phyloP scores from a whole-genome alignment of 2,329 filamentous ascomycete species.

The Drechslera avenae region DNA sequence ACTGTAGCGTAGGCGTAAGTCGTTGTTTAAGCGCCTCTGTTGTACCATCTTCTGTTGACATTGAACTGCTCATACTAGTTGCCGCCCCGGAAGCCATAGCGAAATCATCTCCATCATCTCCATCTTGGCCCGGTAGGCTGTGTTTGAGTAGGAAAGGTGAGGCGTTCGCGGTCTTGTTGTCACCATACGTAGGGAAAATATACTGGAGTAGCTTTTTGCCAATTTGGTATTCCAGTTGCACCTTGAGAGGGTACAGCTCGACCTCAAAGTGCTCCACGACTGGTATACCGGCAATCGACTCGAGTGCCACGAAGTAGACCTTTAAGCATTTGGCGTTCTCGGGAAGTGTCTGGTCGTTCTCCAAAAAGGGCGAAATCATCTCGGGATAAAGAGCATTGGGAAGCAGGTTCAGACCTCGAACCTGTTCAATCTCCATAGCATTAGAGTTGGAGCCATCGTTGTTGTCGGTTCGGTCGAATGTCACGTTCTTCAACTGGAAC shows the following conservation, averaged over 20 bases:
- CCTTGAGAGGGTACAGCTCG: conserved; percentile 86
- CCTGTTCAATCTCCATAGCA: conserved; percentile 81
- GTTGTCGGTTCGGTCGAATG: conserved; percentile 95
- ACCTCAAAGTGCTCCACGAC: conserved; percentile 98
- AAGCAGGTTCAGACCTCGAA: conserved; percentile 87
- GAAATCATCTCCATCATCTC: conserved; percentile 55
- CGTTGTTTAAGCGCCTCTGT: conserved; percentile 80
- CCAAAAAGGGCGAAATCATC: conserved; percentile 89
- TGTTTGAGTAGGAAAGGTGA: conserved; percentile 66
- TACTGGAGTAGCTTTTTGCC: conserved; percentile 96
- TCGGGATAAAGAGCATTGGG: conserved; percentile 91
- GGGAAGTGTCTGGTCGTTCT: conserved; percentile 61
- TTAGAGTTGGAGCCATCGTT: conserved; percentile 97
- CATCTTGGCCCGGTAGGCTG: conserved; percentile 49
- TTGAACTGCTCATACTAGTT: conserved; percentile 25
- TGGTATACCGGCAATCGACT: conserved; percentile 95
- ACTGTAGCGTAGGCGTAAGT: conserved; percentile 77
- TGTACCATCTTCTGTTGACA: conserved; percentile 54
- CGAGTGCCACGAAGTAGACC: conserved; percentile 97
- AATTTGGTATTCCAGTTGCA: conserved; percentile 90
- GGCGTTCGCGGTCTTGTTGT: conserved; percentile 59
- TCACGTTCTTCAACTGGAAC: conserved; percentile 86
- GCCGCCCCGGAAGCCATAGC: conserved; percentile 17
- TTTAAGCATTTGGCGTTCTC: conserved; percentile 82
- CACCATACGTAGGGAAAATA: conserved; percentile 81